Percentiles rank a stretch among this genome's conserved stretches.
phyloP scores from a whole-genome alignment of 208 protist species.

The Trypanosoma vivax region DNA sequence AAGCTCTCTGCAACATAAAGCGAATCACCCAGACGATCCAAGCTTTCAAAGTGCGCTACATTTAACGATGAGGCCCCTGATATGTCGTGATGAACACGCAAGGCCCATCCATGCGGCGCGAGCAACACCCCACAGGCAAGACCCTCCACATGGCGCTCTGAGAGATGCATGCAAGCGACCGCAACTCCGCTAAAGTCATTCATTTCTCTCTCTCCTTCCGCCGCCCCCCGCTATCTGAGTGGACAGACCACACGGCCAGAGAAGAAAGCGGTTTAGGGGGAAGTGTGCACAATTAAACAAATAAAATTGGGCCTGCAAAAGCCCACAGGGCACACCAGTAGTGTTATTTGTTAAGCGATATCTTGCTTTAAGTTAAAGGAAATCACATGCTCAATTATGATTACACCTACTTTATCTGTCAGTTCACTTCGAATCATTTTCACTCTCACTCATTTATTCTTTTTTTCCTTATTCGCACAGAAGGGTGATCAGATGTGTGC shows the following conservation, averaged over 20 bases:
- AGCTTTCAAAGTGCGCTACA: conserved; percentile 39
- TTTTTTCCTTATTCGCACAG: no score
- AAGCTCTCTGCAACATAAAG: conserved; percentile 63
- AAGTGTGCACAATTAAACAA: no score
- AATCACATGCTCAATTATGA: no score
- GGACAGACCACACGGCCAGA: no score
- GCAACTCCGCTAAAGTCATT: background rate
- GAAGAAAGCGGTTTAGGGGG: no score
- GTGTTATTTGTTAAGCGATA: background rate
- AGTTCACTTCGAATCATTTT: no score
- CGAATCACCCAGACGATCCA: conserved; percentile 18
- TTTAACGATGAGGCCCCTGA: conserved; percentile 26
- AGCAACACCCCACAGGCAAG: conserved; percentile 45
- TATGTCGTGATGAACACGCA: conserved; percentile 44
- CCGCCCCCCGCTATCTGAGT: no score
- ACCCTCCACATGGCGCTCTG: conserved; percentile 28
- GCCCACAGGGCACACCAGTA: background rate
- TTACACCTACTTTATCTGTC: no score
- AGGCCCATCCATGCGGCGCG: conserved; percentile 46
- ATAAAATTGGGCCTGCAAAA: no score
- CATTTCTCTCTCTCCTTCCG: background rate
- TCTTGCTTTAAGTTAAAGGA: background rate
- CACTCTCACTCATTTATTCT: no score
- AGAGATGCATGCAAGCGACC: conserved; percentile 25
- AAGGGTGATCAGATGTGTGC: no score